These are phyloP conservation scores for Xylogone sp. DNA, from an alignment of 2,329 filamentous ascomycete species.

Conservation along the genomic window DNA sequence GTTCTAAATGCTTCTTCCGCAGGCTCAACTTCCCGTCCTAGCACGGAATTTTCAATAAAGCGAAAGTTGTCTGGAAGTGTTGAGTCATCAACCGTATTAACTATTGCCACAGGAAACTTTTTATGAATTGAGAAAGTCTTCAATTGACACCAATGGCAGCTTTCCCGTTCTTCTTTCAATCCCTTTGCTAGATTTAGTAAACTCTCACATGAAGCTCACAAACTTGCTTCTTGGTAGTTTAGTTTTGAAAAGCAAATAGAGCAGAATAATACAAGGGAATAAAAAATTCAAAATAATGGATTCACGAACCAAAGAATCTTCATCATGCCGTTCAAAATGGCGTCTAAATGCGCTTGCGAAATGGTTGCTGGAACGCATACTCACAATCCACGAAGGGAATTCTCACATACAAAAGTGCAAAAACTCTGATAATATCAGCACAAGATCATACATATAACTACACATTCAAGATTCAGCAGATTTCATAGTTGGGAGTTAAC, in stretches of 20 bases:
- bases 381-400: not conserved
- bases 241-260: not conserved
- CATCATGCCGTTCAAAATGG: not conserved
- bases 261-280: not conserved
- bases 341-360: not conserved
- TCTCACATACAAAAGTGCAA: not conserved
- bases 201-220: not conserved
- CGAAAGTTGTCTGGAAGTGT: constrained; percentile 60
- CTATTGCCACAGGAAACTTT: constrained; percentile 53
- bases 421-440: too few relatives aligned
- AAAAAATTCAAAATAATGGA: not conserved
- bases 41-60: constrained; percentile 62
- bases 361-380: not conserved
- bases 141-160: constrained; percentile 62
- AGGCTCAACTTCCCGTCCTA: constrained; percentile 55
- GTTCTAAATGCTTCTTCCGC: constrained; percentile 59
- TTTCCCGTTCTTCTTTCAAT: constrained; percentile 29
- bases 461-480: not conserved
- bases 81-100: constrained; percentile 57
- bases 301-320: not conserved
- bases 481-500: not conserved
- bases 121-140: constrained; percentile 47
- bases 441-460: not conserved
- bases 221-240: not conserved
- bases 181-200: not conserved